These are phyloP conservation scores for Dactylonectria estremocensis DNA, from an alignment of 2,329 filamentous ascomycete species.

Conservation along the genomic window DNA sequence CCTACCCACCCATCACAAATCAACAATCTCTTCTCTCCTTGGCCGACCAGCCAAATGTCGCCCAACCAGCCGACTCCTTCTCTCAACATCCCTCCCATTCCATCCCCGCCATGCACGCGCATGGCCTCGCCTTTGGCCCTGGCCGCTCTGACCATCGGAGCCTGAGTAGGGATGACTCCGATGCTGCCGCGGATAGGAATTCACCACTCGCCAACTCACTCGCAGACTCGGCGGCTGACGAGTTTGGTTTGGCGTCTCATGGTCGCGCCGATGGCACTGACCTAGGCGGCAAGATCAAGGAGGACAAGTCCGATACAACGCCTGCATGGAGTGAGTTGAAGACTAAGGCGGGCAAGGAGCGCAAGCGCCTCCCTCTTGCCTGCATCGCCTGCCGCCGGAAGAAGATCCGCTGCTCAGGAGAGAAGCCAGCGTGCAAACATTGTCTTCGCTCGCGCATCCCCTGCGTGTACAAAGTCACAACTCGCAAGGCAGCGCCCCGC, in stretches of 20 bases:
- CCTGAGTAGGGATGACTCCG: slow-evolving; percentile 59
- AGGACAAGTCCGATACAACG: slow-evolving; percentile 71
- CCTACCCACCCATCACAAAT: slow-evolving; percentile 62
- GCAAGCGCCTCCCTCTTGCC: slow-evolving; percentile 91
- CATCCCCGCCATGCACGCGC: slow-evolving; percentile 41
- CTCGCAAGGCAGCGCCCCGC: slow-evolving; percentile 91
- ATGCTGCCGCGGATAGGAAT: slow-evolving; percentile 61
- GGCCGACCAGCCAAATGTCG: slow-evolving; percentile 52
- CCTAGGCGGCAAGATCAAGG: slow-evolving; percentile 66
- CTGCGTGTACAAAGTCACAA: slow-evolving; percentile 98
- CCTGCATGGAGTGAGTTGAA: slow-evolving; percentile 87
- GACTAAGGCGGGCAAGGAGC: slow-evolving; percentile 94
- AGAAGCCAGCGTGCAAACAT: slow-evolving; percentile 98
- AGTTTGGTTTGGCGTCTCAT: slow-evolving; percentile 68
- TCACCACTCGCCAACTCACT: slow-evolving; percentile 63
- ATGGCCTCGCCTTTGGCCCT: slow-evolving; percentile 44
- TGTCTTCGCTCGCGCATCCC: slow-evolving; percentile 93
- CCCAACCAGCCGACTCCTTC: slow-evolving; percentile 53
- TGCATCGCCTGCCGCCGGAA: slow-evolving; percentile 97
- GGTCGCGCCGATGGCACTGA: slow-evolving; percentile 68
- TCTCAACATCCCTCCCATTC: slow-evolving; percentile 49
- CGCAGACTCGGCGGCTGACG: slow-evolving; percentile 70
- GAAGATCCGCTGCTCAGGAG: slow-evolving; percentile 97
- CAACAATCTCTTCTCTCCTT: slow-evolving; percentile 58
- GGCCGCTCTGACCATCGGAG: slow-evolving; percentile 43